Base-by-base conservation (phyloP, 2,329 filamentous ascomycete genomes). In the Apiospora kogelbergensis region DNA sequence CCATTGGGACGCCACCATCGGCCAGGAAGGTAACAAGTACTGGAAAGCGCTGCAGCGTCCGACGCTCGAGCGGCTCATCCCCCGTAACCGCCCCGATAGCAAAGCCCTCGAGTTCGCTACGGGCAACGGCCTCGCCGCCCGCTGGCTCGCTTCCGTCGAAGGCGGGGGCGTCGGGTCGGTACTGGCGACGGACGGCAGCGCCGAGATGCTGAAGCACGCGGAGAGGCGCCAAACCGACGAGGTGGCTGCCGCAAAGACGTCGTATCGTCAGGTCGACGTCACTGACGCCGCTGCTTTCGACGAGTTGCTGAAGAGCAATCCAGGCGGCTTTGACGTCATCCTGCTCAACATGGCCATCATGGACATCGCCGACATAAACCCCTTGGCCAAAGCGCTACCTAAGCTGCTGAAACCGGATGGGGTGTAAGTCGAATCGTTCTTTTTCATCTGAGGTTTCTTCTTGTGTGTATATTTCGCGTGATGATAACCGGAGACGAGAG, bases 261-360 rank as follows among this genome's bases (percentile, higher is more conserved):
- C 68, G 11, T 81, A 80, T 65, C 69, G 71, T 1, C 73, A 73
- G 64, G 74, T 84, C 24, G 81, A 84, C 70, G 79, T 83, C 11
- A 84, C 82, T 37, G 72, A 77, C 33, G 67, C 71, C 20, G 73
- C 72, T 15, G 77, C 75, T 6, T 78, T 82, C 75, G 73, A 74
- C 26, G 65, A 67, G 2, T 75, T 80, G 26, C 53, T 37, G 53
- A 20, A 20, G 26, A 30, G 30, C 30, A 71, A 80, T 78, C 57
- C 68, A 66, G 73, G 70, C 13, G 69, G 71, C 44, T 85, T 84
- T 71, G 82, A 85, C 68, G 75, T 84, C 22, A 75, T 85, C 26
- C 77, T 81, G 22, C 82, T 84, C 71, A 86, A 85, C 73, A 85
- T 85, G 80, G 84, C 83, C 10, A 75, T 85, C 57, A 85, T 85